phyloP scores from a whole-genome alignment of 2,329 filamentous ascomycete genomes.

The Westerdykella aurantiaca region DNA sequence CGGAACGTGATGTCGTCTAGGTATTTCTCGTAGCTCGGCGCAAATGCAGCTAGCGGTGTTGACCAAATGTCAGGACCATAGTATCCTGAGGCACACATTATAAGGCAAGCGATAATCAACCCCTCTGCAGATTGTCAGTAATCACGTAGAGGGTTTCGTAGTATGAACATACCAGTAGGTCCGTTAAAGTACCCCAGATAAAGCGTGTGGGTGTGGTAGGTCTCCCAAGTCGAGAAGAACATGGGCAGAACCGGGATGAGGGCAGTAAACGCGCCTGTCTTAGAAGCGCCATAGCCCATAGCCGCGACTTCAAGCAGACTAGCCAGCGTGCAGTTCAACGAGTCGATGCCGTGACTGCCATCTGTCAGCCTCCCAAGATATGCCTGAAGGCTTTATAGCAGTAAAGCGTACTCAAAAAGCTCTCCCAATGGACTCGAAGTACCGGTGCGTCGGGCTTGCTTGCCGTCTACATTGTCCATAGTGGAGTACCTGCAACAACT shows the following conservation, averaged over 20 bases:
- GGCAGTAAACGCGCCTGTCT: conserved; percentile 83
- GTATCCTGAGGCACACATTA: conserved; percentile 83
- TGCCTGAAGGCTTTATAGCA: conserved; percentile 5
- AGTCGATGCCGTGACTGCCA: conserved; percentile 83
- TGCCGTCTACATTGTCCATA: conserved; percentile 98
- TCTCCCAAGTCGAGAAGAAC: conserved; percentile 99
- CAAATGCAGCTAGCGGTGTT: conserved; percentile 58
- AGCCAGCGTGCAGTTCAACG: conserved; percentile 90
- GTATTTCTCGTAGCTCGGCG: conserved; percentile 40
- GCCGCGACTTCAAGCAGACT: conserved; percentile 87
- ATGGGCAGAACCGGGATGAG: conserved; percentile 88
- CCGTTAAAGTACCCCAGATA: conserved; percentile 97
- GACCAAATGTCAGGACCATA: conserved; percentile 88
- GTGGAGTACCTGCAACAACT: conserved; percentile 63
- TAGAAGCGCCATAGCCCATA: conserved; percentile 82
- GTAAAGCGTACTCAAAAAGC: conserved; percentile 68
- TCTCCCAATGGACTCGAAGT: conserved; percentile 93
- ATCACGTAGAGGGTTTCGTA: background rate
- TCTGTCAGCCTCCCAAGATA: conserved; percentile 14
- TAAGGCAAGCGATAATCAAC: conserved; percentile 74
- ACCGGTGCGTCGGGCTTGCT: conserved; percentile 89
- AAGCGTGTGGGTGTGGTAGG: conserved; percentile 94
- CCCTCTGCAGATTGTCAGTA: conserved; percentile 55
- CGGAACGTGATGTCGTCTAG: conserved; percentile 72
- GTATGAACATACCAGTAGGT: conserved; percentile 55